phyloP scores from a whole-genome alignment of 73 alveolate species.

The Urostyla sp. region DNA sequence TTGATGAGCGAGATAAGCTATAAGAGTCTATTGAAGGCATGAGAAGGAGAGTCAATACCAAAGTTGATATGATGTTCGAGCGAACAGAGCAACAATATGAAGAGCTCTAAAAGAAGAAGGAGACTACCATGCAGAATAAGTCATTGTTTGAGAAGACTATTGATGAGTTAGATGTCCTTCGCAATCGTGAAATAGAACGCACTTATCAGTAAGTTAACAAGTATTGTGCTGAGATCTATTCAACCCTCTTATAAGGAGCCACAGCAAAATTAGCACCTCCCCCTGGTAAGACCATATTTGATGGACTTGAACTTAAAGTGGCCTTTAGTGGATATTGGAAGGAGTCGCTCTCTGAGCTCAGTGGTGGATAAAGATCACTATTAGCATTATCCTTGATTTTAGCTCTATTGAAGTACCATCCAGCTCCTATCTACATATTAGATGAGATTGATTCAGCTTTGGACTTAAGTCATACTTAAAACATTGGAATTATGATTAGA shows the following conservation, averaged over 20 bases:
- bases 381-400: constrained; percentile 93
- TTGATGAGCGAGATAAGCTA: constrained; percentile 60
- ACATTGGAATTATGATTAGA: constrained; percentile 92
- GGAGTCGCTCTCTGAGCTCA: constrained; percentile 83
- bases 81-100: constrained; percentile 87
- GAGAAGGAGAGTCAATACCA: constrained; percentile 88
- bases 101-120: constrained; percentile 78
- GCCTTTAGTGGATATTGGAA: constrained; percentile 96
- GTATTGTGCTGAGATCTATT: constrained; percentile 85
- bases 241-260: constrained; percentile 91
- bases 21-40: constrained; percentile 78
- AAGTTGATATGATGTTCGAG: constrained; percentile 93
- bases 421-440: constrained; percentile 97
- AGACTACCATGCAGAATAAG: constrained; percentile 82
- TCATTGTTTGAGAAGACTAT: constrained; percentile 80
- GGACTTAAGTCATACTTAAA: constrained; percentile 98
- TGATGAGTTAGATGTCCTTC: constrained; percentile 85
- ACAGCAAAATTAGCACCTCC: constrained; percentile 85
- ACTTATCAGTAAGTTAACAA: constrained; percentile 82
- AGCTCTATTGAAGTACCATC: constrained; percentile 91
- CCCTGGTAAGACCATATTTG: constrained; percentile 77
- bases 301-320: constrained; percentile 96
- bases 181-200: constrained; percentile 76
- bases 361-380: constrained; percentile 97
- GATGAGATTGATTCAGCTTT: constrained; percentile 99